Evolutionary conservation across 805 yeast species (phyloP), one percentile per base, ranked within the genome.

Genomic region (Ogataea degrootiae): DNA sequence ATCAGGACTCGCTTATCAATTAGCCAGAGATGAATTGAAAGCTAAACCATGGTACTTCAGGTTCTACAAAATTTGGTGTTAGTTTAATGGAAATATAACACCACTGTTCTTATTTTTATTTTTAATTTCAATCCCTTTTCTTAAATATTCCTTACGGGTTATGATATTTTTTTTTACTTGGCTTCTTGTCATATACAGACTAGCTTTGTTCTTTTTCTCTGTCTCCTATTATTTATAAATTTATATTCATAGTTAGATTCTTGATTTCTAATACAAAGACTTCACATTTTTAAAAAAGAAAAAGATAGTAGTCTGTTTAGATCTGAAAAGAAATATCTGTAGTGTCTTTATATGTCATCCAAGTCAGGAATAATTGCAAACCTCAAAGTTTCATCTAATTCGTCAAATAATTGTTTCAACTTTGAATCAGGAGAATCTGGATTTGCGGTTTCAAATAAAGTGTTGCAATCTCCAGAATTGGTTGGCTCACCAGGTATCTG

Each of bases 1-100:
- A n/a, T 41, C 47, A 6, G 60, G 56, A 5, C 9, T 23, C 29
- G 11, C 26, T 5, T 64, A 77, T 45, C 78, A 75, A 21, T 82
- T 75, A 56, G 86, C 77, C 56, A 69, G 69, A 52, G 72, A 67
- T n/a, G 58, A 50, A 21, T 37, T 75, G 43, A 68, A 67, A 7
- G 47, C 68, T 34, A 55, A 50, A 37, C 57, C 61, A 5, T 55
- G 53, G 54, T 61, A 49, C 19, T 41, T 44, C 54, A 70, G 80
- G 61, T 8, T 59, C 3, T 73, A 62, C 61, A 56, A 65, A 42
- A 60, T 70, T 59, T 73, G 83, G 79, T 79, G 83, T 59, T 79
- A 56, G 66, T 22, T 34, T 5, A n/a, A 34, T 15, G 5, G 15
- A 15, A 15, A 15, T 34, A 1, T 16, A 15, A 6, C 7, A n/a